phyloP scores from a whole-genome alignment of 257 asterid species.

The Solanum chiquidenum region DNA sequence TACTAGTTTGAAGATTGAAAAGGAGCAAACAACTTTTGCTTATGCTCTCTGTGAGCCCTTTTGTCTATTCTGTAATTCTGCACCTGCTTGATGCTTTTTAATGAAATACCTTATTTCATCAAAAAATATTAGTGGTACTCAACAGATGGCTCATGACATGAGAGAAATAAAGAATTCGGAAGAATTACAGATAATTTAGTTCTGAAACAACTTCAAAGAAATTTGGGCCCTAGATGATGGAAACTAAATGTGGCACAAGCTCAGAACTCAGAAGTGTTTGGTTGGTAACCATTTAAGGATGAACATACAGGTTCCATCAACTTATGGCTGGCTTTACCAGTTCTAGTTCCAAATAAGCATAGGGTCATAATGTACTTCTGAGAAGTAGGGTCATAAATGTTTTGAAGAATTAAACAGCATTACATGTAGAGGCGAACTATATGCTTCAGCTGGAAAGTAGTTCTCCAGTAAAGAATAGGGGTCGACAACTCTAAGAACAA shows the following conservation, averaged over 20 bases:
- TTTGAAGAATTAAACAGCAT: background rate
- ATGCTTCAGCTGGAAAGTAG: background rate
- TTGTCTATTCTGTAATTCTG: background rate
- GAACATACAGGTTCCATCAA: background rate
- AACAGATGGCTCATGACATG: background rate
- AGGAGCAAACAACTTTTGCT: background rate
- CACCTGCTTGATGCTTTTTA: background rate
- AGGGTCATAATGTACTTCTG: background rate
- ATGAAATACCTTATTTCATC: background rate
- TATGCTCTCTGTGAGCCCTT: background rate
- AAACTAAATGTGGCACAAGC: background rate
- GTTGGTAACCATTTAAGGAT: background rate
- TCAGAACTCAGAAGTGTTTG: background rate
- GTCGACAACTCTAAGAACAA: background rate
- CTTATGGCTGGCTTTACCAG: background rate
- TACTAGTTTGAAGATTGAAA: background rate
- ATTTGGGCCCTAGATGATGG: background rate
- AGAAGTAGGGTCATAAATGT: background rate
- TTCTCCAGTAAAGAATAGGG: background rate
- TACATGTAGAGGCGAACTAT: background rate
- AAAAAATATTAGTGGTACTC: background rate
- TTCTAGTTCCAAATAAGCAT: background rate
- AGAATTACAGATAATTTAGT: background rate
- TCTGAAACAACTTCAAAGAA: background rate
- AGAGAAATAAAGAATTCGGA: background rate